phyloP scores from a whole-genome alignment of 768 basidiomycete genomes.

The Lentinula aciculospora region DNA sequence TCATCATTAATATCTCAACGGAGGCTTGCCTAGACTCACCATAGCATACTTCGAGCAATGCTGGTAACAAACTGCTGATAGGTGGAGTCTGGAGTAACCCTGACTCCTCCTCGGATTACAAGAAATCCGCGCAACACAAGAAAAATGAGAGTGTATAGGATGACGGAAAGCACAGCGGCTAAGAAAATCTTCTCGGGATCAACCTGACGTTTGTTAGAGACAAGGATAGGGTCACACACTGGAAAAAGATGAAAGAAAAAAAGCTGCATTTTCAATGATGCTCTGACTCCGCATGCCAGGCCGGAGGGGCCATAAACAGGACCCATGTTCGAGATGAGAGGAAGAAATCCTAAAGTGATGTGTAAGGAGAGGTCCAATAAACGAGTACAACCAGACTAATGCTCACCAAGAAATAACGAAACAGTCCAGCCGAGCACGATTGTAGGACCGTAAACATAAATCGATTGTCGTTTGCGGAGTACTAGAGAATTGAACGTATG shows the following conservation, averaged over 20 bases:
- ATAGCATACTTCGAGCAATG: constrained; percentile 66
- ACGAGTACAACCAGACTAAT: neutral
- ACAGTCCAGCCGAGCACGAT: constrained; percentile 51
- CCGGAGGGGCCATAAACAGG: constrained; percentile 47
- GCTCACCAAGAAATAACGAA: constrained; percentile 45
- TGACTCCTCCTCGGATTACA: constrained; percentile 43
- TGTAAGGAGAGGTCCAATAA: neutral
- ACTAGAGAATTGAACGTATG: constrained; percentile 68
- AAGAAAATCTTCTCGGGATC: constrained; percentile 44
- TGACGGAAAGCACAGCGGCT: constrained; percentile 46
- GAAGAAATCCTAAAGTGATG: constrained; percentile 25
- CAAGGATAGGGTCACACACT: constrained; percentile 24
- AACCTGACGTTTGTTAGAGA: neutral
- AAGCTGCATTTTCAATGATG: constrained; percentile 31
- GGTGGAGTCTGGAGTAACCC: constrained; percentile 37
- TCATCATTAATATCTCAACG: neutral
- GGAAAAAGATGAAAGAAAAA: constrained; percentile 59
- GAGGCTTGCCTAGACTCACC: constrained; percentile 36
- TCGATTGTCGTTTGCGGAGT: constrained; percentile 46
- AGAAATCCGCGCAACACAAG: constrained; percentile 56
- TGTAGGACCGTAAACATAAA: constrained; percentile 35
- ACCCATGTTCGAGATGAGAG: constrained; percentile 24
- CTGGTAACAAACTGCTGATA: constrained; percentile 58
- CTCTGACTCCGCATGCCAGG: constrained; percentile 47
- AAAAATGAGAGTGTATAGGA: constrained; percentile 58